Percentiles rank a stretch among this genome's conserved stretches.
Conservation (phyloP, 192 early-diverging fungal genomes). For the Chytriomyces sp. region DNA sequence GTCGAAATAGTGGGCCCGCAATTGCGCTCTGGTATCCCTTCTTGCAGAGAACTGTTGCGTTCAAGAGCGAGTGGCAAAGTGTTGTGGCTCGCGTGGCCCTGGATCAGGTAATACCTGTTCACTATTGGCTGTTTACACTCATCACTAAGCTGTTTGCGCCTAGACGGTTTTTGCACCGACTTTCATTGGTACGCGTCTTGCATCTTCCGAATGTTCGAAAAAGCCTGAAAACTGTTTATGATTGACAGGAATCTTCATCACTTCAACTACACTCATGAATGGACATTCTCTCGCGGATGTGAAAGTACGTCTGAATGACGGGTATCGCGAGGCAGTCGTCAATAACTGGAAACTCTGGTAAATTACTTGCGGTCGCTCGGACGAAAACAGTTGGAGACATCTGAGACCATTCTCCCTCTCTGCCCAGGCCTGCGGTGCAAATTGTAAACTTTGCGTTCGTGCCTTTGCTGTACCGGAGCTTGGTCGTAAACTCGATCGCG, state of each 20-base stretch:
- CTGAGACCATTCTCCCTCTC: not conserved
- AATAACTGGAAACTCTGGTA: conserved; percentile 77
- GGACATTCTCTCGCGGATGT: conserved; percentile 5
- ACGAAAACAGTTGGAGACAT: no score
- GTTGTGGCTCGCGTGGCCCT: conserved; percentile 17
- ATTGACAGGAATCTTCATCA: conserved; percentile 14
- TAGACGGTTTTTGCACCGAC: conserved; percentile 71
- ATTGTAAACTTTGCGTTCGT: conserved; percentile 76
- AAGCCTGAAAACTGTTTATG: conserved; percentile 32
- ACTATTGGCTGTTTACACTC: not conserved
- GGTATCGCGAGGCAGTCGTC: conserved; percentile 55
- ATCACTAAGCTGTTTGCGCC: no score
- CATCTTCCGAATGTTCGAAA: not conserved
- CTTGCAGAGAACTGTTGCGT: conserved; percentile 55
- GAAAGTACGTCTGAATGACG: conserved; percentile 16
- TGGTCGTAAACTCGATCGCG: conserved; percentile 76
- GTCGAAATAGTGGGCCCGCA: conserved; percentile 36
- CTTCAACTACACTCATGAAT: conserved; percentile 9
- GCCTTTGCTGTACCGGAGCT: conserved; percentile 72
- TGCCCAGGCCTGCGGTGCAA: conserved; percentile 70
- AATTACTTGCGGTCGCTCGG: not conserved
- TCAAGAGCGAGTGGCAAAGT: conserved; percentile 43
- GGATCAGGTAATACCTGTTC: conserved; percentile 28
- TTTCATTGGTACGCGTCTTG: conserved; percentile 69
- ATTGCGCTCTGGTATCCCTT: conserved; percentile 68